Evolutionary conservation across 1,284 basidiomycete genomes (phyloP).

Genomic region (Ceraceosorus guamensis): DNA sequence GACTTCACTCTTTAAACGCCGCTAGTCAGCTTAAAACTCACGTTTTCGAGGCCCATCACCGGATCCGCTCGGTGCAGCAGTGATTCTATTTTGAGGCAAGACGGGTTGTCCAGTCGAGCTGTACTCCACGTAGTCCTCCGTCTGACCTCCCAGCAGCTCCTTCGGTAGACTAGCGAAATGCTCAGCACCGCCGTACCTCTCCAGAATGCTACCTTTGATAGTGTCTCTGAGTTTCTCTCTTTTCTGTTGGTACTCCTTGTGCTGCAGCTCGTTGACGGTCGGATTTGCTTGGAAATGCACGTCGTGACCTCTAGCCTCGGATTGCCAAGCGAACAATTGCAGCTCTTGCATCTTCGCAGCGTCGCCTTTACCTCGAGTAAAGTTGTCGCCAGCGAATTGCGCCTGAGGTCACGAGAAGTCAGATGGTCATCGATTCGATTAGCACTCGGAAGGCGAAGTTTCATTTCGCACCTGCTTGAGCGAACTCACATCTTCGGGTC

Average conservation of each 20-base stretch:
- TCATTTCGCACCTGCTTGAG: not conserved
- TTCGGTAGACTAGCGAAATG: slow-evolving; percentile 80
- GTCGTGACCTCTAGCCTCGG: slow-evolving; percentile 82
- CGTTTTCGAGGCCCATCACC: not conserved
- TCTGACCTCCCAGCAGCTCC: slow-evolving; percentile 85
- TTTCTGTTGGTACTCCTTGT: slow-evolving; percentile 81
- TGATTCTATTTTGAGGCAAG: slow-evolving; percentile 56
- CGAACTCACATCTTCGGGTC: slow-evolving; percentile 61
- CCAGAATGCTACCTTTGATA: slow-evolving; percentile 57
- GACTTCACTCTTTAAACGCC: not conserved
- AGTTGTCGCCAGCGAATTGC: slow-evolving; percentile 92
- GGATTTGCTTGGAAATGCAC: slow-evolving; percentile 94
- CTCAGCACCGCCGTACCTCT: slow-evolving; percentile 85
- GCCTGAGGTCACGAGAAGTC: slow-evolving; percentile 48
- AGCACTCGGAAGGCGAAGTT: not conserved
- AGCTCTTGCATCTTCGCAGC: slow-evolving; percentile 82
- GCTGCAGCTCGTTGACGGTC: slow-evolving; percentile 80
- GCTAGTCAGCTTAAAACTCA: not conserved
- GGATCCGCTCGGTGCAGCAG: not conserved
- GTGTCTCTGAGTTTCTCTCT: slow-evolving; percentile 83
- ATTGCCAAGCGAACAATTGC: slow-evolving; percentile 96
- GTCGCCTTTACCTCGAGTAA: slow-evolving; percentile 79
- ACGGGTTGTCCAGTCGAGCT: slow-evolving; percentile 86
- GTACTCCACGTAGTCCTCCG: slow-evolving; percentile 96
- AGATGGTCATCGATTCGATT: too few species aligned